Base-by-base conservation (phyloP, 2,329 filamentous ascomycete genomes). In the Aspergillus oerlinghausenensis region DNA sequence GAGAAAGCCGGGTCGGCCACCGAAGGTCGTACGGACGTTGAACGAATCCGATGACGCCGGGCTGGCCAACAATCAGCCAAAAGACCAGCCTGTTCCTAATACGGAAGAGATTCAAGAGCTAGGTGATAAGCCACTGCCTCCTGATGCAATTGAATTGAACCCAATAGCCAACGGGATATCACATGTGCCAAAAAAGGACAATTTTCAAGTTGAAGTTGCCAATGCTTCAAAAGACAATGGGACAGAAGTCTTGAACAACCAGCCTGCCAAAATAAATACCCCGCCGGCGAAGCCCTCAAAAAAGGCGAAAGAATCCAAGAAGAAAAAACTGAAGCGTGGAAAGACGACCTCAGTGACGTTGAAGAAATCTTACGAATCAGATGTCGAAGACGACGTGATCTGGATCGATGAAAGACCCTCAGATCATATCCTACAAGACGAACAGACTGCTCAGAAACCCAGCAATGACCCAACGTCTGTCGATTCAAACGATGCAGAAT, bases 311-410 rank as follows among this genome's bases (percentile, higher is more conserved):
- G 73, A 58, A 49, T 60, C 57, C 56, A 76, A 59, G 67, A 81
- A 75, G 72, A 76, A 69, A 60, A 77, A 76, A 51, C 52, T 71
- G 21, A 81, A 77, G 63, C 72, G 79, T 57, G 72, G 73, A 40
- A 78, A 78, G 56, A 74, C 74, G 4, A 73, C 70, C 0, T 75
- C 74, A 4, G 64, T 67, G 4, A 65, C 69, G 2, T 56, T 70
- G 3, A 65, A 67, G 19, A 73, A 70, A 45, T 60, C 65, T 3
- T 60, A 62, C 35, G 62, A 69, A 29, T 58, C 68, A 4, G 70
- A 68, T 49, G 59, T 69, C n/a, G 73, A 76, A 49, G 70, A 71
- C 35, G 74, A 77, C 52, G 73, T 77, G 23, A 72, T 76, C 35
- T 77, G 75, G 74, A 55, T 77, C 5, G 73, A 74, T 8, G 70